A percentile compares a stretch with the other conserved stretches of the same genome.
These are phyloP conservation scores for Aspergillus carbonarius DNA, from an alignment of 2,329 filamentous ascomycete species.

Conservation along the genomic window DNA sequence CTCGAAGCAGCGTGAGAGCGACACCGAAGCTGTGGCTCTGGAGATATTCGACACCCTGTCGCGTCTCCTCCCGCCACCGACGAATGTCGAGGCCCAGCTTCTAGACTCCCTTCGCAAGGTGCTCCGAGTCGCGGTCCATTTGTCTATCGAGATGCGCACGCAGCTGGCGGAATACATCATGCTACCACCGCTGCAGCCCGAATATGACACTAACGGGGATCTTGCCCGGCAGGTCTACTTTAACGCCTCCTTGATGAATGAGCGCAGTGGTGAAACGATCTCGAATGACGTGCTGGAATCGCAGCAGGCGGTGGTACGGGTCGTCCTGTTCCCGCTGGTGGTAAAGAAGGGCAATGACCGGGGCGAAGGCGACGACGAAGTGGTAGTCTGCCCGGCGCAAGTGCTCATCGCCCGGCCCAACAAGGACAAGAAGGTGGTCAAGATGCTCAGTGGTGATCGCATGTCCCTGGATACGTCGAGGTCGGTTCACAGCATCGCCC, in stretches of 20 bases:
- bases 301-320: slow-evolving; percentile 74
- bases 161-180: slow-evolving; percentile 98
- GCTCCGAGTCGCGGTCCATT: slow-evolving; percentile 80
- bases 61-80: slow-evolving; percentile 81
- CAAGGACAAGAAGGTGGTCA: slow-evolving; percentile 44
- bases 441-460: slow-evolving; percentile 42
- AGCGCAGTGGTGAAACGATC: slow-evolving; percentile 69
- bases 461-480: slow-evolving; percentile 43
- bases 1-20: slow-evolving; percentile 75
- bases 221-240: slow-evolving; percentile 84
- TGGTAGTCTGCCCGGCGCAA: slow-evolving; percentile 92
- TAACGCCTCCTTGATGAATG: slow-evolving; percentile 93
- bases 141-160: slow-evolving; percentile 95
- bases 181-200: slow-evolving; percentile 89
- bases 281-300: slow-evolving; percentile 80
- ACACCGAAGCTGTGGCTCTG: slow-evolving; percentile 93
- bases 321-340: slow-evolving; percentile 93
- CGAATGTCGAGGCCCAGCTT: slow-evolving; percentile 75
- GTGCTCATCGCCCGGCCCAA: slow-evolving; percentile 69
- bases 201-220: slow-evolving; percentile 92
- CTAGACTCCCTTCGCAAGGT: slow-evolving; percentile 83
- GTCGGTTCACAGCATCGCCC: slow-evolving; percentile 44
- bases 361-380: slow-evolving; percentile 86
- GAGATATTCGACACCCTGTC: slow-evolving; percentile 83
- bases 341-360: slow-evolving; percentile 92